Conservation (phyloP, 768 basidiomycete genomes). For the Kwoniella dejecticola region DNA sequence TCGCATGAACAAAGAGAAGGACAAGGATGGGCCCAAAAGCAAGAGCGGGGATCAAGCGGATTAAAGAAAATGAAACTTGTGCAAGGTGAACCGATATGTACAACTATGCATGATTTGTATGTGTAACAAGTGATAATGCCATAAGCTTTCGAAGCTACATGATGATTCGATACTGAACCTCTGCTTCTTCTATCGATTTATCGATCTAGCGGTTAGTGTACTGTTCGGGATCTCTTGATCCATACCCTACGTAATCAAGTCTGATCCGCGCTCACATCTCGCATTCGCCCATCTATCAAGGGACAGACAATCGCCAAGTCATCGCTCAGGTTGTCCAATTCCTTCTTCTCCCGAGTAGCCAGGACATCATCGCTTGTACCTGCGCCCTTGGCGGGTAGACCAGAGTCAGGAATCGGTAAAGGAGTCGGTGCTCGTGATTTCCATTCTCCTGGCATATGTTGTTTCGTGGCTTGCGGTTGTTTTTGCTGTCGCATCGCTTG, state of each 20-base stretch:
- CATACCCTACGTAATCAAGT: neutral
- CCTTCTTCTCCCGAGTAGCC: conserved; percentile 27
- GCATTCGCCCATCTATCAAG: conserved; percentile 68
- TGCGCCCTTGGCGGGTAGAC: neutral
- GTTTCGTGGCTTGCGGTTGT: neutral
- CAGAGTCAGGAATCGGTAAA: neutral
- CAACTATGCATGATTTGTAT: conserved; percentile 11
- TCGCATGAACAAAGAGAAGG: conserved; percentile 35
- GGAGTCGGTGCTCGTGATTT: conserved; percentile 4
- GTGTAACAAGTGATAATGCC: neutral
- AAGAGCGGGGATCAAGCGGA: too few relatives aligned
- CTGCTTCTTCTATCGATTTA: neutral
- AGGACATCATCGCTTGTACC: conserved; percentile 13
- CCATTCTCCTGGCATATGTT: conserved; percentile 18
- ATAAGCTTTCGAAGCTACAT: neutral
- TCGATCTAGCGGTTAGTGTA: too few relatives aligned
- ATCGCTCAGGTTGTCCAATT: conserved; percentile 53
- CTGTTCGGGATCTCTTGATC: too few relatives aligned
- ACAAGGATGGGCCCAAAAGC: conserved; percentile 3
- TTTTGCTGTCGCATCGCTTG: conserved; percentile 20
- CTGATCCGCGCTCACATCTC: conserved; percentile 58
- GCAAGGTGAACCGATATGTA: too few relatives aligned
- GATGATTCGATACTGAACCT: neutral
- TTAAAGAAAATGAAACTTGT: too few relatives aligned
- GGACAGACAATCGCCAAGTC: conserved; percentile 67